Evolutionary conservation across 108 stramenopile genomes (phyloP), one percentile per base, ranked within the genome.

Genomic region (Conticribra weissflogii): DNA sequence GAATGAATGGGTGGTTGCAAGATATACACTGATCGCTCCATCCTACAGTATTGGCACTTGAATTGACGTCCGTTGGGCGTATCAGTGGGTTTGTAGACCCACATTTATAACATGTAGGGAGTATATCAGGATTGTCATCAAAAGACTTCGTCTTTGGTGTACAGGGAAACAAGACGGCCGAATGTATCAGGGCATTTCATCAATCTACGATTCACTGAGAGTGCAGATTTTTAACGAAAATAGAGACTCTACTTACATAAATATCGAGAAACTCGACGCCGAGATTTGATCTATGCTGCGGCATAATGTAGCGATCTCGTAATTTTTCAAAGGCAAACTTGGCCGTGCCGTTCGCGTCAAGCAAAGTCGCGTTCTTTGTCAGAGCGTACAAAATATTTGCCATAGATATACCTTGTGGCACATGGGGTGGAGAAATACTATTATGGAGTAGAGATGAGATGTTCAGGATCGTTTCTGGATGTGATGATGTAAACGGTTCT

Each of bases 51-150:
- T n/a, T n/a, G n/a, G n/a, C n/a, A n/a, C n/a, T n/a, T n/a, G n/a
- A n/a, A n/a, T 54, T 68, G 27, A 27, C 47, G 3, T 54, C 60
- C 17, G 81, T 64, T 9, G 36, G 5, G 54, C 78, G 82, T 33
- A 90, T 59, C n/a, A 88, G 68, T 12, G 83, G 78, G 63, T 90
- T 92, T 31, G 71, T 51, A 2, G 78, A 67, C 15, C 87, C 85
- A 68, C 91, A 92, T 23, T 81, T 75, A 53, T 88, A 90, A 81
- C 88, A 92, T 12, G 84, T 85, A 23, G 84, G 86, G 31, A 79
- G 81, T 31, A 85, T 50, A 55, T 88, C 88, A 30, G 79, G 68
- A 32, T 77, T 81, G 62, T 92, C 89, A 34, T 59, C 36, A 22
- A 67, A 71, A 18, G 87, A 79, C 65, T 87, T 81, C 1, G 87